phyloP scores from a whole-genome alignment of 1,284 basidiomycete genomes.

The Coriolopsis trogii region DNA sequence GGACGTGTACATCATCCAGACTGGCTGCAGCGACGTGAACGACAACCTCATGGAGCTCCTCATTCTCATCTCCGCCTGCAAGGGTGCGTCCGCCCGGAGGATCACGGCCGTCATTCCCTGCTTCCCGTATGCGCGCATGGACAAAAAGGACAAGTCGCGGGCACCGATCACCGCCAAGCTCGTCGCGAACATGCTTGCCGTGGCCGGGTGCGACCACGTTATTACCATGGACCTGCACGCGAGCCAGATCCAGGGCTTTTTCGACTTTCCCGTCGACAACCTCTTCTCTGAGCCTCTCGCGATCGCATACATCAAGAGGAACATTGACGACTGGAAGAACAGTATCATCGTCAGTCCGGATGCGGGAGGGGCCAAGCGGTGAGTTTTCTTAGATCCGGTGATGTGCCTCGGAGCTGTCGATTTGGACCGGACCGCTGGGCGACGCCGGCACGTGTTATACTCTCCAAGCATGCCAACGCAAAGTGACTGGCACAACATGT shows the following conservation, averaged over 20 bases:
- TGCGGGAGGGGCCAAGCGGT: constrained; percentile 98
- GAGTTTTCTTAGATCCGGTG: constrained; percentile 34
- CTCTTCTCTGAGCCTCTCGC: constrained; percentile 89
- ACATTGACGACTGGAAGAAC: constrained; percentile 87
- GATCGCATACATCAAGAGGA: constrained; percentile 88
- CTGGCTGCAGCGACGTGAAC: constrained; percentile 77
- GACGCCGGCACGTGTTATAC: not conserved
- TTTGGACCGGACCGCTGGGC: too few relatives aligned
- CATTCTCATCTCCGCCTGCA: constrained; percentile 92
- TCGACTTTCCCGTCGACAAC: constrained; percentile 99
- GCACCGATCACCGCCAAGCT: constrained; percentile 99
- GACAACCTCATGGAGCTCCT: constrained; percentile 92
- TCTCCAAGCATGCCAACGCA: too few relatives aligned
- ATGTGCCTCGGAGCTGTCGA: not conserved
- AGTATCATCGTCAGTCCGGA: constrained; percentile 96
- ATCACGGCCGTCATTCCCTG: constrained; percentile 99
- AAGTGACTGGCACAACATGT: too few relatives aligned
- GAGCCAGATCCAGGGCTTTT: constrained; percentile 98
- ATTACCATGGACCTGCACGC: constrained; percentile 99
- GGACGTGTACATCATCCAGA: constrained; percentile 96
- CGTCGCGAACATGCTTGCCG: constrained; percentile 95
- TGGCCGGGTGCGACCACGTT: constrained; percentile 97
- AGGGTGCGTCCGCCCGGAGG: constrained; percentile 93
- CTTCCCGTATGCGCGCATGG: constrained; percentile 96
- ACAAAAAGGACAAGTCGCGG: constrained; percentile 97